A percentile compares a stretch with the other conserved stretches of the same genome.
Conservation (phyloP, 2,329 filamentous ascomycete species). For the Beauveria sp. region DNA sequence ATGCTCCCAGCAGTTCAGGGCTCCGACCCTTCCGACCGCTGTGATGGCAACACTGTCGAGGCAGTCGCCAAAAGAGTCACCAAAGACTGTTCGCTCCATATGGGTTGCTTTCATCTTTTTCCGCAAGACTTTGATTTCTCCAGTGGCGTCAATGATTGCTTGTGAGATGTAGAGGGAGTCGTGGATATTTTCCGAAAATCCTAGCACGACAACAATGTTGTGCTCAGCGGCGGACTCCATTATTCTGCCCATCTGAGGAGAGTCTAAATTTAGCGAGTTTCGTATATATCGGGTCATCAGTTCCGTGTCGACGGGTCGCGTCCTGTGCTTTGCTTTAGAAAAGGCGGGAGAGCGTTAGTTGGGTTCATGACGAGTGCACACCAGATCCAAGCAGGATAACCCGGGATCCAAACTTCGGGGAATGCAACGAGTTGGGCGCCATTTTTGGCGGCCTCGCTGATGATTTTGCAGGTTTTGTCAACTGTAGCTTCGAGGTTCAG, state of each 20-base stretch:
- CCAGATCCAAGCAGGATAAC: background rate
- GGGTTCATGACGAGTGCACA: no score
- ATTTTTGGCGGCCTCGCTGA: slow-evolving; percentile 41
- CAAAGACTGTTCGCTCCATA: slow-evolving; percentile 47
- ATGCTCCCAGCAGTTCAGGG: slow-evolving; percentile 49
- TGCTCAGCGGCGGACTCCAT: slow-evolving; percentile 38
- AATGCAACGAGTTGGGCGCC: slow-evolving; percentile 49
- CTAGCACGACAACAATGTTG: slow-evolving; percentile 44
- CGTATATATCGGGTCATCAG: slow-evolving; percentile 18
- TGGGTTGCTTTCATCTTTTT: slow-evolving; percentile 51
- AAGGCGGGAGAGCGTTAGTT: no score
- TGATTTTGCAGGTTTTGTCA: slow-evolving; percentile 43
- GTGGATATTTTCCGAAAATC: slow-evolving; percentile 45
- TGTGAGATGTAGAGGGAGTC: slow-evolving; percentile 46
- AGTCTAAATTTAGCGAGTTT: slow-evolving; percentile 42
- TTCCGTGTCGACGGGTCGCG: no score
- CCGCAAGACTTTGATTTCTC: slow-evolving; percentile 44
- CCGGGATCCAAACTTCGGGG: slow-evolving; percentile 38
- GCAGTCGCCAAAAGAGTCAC: slow-evolving; percentile 45
- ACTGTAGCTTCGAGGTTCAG: slow-evolving; percentile 46
- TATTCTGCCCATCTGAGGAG: slow-evolving; percentile 46
- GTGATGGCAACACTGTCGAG: slow-evolving; percentile 40
- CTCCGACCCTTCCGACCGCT: slow-evolving; percentile 42
- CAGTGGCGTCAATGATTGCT: slow-evolving; percentile 41
- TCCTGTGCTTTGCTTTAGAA: background rate